A percentile compares a stretch with the other conserved stretches of the same genome.
Evolutionary conservation across 169 alveolate species (phyloP).

Genomic region (Plasmodium ovale): DNA sequence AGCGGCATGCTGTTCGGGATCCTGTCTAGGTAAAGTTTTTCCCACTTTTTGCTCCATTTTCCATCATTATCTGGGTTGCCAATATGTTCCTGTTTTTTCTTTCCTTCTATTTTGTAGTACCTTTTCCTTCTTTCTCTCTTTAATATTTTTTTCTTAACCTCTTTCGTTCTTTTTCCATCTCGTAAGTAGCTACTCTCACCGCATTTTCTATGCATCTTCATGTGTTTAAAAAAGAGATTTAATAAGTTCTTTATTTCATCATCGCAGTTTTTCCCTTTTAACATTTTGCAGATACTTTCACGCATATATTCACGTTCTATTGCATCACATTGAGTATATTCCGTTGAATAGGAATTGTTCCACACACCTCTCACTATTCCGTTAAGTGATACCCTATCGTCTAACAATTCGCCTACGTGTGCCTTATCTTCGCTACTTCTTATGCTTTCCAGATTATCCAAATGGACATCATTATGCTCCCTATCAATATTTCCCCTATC

Average conservation of each 20-base stretch:
- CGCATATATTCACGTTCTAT: not conserved
- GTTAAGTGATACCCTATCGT: too few relatives aligned
- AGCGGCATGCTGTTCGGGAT: conserved; percentile 43
- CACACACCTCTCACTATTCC: too few relatives aligned
- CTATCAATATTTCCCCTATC: too few relatives aligned
- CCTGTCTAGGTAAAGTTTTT: conserved; percentile 24
- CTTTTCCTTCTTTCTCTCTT: conserved; percentile 6
- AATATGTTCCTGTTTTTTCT: not conserved
- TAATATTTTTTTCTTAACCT: conserved; percentile 10
- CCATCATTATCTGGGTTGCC: not conserved
- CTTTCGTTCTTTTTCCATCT: not conserved
- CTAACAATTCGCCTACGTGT: not conserved
- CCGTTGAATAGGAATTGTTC: too few relatives aligned
- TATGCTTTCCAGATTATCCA: not conserved
- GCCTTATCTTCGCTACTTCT: not conserved
- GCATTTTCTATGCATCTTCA: not conserved
- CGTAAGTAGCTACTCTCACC: not conserved
- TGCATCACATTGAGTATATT: not conserved
- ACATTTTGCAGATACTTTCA: conserved; percentile 5
- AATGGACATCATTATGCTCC: not conserved
- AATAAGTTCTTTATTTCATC: conserved; percentile 18
- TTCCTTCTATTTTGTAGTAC: not conserved
- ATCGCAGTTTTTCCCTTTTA: conserved; percentile 32
- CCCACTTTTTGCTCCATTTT: not conserved
- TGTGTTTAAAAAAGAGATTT: conserved; percentile 4